Percentiles rank a stretch among this genome's conserved stretches.
Evolutionary conservation across 257 asterid genomes (phyloP).

Genomic region (Nicotiana noctiflora): DNA sequence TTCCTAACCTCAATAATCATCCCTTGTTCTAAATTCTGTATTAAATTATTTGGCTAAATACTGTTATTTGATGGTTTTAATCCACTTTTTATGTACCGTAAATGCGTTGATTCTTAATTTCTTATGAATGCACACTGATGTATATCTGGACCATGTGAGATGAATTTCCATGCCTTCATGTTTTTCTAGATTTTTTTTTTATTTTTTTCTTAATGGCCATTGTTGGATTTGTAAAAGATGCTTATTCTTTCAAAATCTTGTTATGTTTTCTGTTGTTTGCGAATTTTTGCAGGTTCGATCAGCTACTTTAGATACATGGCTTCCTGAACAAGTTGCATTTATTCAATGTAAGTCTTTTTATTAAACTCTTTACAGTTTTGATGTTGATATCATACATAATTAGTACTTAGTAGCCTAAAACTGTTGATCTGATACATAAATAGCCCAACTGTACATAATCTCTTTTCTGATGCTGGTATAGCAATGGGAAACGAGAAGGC

Average conservation of each 20-base stretch:
- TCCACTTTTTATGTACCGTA: no score
- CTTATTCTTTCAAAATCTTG: neutral
- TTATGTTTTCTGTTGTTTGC: neutral
- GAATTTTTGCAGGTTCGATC: constrained; percentile 38
- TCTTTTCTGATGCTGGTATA: constrained; percentile 23
- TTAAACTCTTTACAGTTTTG: neutral
- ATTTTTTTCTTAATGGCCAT: neutral
- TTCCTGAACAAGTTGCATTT: constrained; percentile 96
- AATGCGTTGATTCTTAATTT: no score
- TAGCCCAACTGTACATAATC: neutral
- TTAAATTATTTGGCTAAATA: no score
- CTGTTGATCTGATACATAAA: neutral
- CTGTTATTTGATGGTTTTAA: no score
- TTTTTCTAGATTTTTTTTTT: no score
- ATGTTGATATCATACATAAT: neutral
- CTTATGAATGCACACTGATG: no score
- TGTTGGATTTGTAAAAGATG: neutral
- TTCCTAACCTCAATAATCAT: no score
- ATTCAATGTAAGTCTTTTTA: constrained; percentile 62
- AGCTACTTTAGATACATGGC: constrained; percentile 99
- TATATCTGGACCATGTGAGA: no score
- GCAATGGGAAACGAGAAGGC: constrained; percentile 99
- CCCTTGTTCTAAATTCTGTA: no score
- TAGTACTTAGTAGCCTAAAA: neutral
- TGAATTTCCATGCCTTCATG: no score